Evolutionary conservation across 208 protist genomes (phyloP).

Genomic region (Acanthamoeba culbertsoni): DNA sequence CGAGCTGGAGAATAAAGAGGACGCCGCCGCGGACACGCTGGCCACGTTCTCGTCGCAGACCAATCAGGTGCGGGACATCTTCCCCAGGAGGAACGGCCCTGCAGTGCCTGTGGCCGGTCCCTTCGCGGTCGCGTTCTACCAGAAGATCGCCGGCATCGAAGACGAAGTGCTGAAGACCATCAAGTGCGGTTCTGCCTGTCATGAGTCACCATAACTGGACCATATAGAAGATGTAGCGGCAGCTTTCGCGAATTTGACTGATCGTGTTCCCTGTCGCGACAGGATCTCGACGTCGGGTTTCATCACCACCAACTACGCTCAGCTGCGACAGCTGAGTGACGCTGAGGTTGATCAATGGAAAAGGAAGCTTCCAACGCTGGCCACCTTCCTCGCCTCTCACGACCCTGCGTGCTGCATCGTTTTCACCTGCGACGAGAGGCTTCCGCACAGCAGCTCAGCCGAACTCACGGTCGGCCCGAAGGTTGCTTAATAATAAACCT

Average conservation of each 20-base stretch:
- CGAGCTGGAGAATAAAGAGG: not conserved
- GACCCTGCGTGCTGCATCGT: not conserved
- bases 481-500: not conserved
- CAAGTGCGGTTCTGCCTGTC: not conserved
- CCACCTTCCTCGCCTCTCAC: not conserved
- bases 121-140: not conserved
- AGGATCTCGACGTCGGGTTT: not conserved
- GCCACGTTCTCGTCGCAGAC: not conserved
- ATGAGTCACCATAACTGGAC: not conserved
- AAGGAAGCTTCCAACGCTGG: not conserved
- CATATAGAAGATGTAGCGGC: too few species aligned
- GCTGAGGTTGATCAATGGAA: not conserved
- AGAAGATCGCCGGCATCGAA: not conserved
- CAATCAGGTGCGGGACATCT: not conserved
- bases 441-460: not conserved
- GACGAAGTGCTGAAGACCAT: constrained; percentile 24
- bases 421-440: not conserved
- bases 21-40: not conserved
- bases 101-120: not conserved
- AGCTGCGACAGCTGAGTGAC: not conserved
- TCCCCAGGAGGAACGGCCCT: not conserved
- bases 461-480: not conserved
- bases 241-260: not conserved
- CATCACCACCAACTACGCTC: constrained; percentile 8
- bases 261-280: not conserved